Conservation (phyloP, 768 basidiomycete species). For the Guyanaporus albipodus region DNA sequence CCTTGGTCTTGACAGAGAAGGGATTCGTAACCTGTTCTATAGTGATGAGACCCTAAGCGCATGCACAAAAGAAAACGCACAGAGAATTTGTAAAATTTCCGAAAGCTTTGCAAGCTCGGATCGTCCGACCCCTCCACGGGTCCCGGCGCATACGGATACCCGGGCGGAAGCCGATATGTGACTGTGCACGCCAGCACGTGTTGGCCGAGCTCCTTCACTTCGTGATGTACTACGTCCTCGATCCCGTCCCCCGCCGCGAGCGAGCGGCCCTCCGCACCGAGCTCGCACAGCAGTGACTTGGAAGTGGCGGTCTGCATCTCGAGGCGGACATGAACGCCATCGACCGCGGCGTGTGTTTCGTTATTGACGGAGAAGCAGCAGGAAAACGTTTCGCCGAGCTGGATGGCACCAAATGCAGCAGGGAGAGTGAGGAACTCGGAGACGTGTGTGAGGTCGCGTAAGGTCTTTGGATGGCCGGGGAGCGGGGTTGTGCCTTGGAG, state of each 20-base stretch:
- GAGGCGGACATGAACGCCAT: slow-evolving; percentile 61
- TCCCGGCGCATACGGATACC: slow-evolving; percentile 47
- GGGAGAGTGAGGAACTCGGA: slow-evolving; percentile 80
- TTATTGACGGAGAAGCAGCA: slow-evolving; percentile 82
- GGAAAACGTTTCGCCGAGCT: slow-evolving; percentile 86
- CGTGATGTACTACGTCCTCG: slow-evolving; percentile 71
- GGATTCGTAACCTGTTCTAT: slow-evolving; percentile 80
- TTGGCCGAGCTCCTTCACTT: slow-evolving; percentile 91
- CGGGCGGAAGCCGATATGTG: slow-evolving; percentile 69
- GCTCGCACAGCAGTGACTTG: slow-evolving; percentile 60
- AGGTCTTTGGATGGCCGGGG: slow-evolving; percentile 74
- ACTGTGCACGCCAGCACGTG: slow-evolving; percentile 87
- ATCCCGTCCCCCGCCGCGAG: slow-evolving; percentile 57
- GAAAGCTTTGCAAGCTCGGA: slow-evolving; percentile 61
- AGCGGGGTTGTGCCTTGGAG: slow-evolving; percentile 70
- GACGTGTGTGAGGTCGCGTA: slow-evolving; percentile 75
- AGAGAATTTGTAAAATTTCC: slow-evolving; percentile 89
- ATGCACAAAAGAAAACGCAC: slow-evolving; percentile 42
- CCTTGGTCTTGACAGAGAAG: slow-evolving; percentile 92
- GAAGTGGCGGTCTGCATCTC: slow-evolving; percentile 83
- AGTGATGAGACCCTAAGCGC: not conserved
- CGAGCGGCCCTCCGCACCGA: slow-evolving; percentile 49
- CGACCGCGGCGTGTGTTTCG: slow-evolving; percentile 59
- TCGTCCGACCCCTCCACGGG: slow-evolving; percentile 50
- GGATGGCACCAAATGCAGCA: slow-evolving; percentile 79